Conservation (phyloP, 2,329 filamentous ascomycete species). For the Colletotrichum liriopes region DNA sequence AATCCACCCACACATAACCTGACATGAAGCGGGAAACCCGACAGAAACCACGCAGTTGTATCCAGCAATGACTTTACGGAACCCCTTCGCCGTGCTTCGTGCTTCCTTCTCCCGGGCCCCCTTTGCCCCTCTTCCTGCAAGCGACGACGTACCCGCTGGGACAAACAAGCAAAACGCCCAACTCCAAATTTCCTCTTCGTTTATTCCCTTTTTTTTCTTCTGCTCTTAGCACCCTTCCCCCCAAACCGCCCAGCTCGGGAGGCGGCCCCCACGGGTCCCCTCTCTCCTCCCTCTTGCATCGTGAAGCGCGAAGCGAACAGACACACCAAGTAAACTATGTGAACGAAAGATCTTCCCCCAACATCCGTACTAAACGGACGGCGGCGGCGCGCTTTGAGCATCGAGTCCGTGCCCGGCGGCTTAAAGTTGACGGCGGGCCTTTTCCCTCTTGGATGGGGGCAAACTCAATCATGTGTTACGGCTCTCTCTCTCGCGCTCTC, state of each 20-base stretch:
- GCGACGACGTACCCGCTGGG: neutral
- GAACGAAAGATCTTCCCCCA: neutral
- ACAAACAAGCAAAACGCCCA: neutral
- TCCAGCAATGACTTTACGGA: slow-evolving; percentile 8
- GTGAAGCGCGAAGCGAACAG: neutral
- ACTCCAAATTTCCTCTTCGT: neutral
- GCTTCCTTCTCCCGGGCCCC: neutral
- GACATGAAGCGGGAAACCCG: slow-evolving; percentile 7
- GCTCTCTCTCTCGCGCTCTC: neutral
- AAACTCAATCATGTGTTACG: slow-evolving; percentile 7
- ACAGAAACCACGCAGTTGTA: neutral
- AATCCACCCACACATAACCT: slow-evolving; percentile 10
- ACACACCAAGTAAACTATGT: neutral
- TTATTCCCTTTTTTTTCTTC: neutral
- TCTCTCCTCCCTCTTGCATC: neutral
- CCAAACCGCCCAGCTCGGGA: neutral
- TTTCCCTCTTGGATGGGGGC: neutral
- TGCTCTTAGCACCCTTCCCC: neutral
- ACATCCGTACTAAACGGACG: slow-evolving; percentile 2
- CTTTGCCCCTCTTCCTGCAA: neutral
- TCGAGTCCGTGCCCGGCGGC: neutral
- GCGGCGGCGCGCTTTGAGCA: neutral
- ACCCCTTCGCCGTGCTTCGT: neutral
- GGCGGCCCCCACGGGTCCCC: neutral
- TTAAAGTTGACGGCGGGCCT: neutral